Evolutionary conservation across 306 rosid genomes (phyloP).

Genomic region (Potentilla sterilis): DNA sequence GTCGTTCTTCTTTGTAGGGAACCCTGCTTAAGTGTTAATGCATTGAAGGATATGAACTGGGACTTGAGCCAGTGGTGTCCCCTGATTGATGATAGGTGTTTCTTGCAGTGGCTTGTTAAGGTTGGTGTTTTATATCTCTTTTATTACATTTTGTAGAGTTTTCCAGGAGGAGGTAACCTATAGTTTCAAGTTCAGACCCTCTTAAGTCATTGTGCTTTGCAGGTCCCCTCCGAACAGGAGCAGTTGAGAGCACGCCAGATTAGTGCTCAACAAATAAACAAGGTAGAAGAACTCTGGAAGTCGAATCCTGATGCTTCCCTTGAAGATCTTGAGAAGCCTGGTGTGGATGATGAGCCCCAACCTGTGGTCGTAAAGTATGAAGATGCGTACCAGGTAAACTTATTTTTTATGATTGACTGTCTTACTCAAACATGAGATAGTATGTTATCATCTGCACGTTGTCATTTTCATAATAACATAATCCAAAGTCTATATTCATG

Average conservation of each 20-base stretch:
- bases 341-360: conserved; percentile 99
- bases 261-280: conserved; percentile 98
- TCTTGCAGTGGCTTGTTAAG: conserved; percentile 99
- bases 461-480: neutral
- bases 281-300: conserved; percentile 98
- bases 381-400: conserved; percentile 94
- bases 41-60: conserved; percentile 99
- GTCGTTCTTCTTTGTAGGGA: conserved; percentile 98
- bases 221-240: conserved; percentile 98
- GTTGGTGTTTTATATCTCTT: conserved; percentile 35
- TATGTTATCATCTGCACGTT: neutral
- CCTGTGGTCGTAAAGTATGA: conserved; percentile 89
- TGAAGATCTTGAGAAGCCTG: conserved; percentile 99
- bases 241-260: conserved; percentile 99
- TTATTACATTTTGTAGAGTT: conserved; percentile 3
- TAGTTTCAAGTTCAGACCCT: neutral
- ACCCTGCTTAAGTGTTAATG: conserved; percentile 98
- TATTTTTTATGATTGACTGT: conserved; percentile 15
- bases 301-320: conserved; percentile 98
- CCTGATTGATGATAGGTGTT: conserved; percentile 97
- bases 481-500: too few species aligned
- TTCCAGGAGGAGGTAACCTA: neutral
- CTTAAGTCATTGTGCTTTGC: conserved; percentile 30
- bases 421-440: neutral
- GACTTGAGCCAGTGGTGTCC: conserved; percentile 99